Conservation (phyloP, 441 rosid species). For the Erodium trifolium region DNA sequence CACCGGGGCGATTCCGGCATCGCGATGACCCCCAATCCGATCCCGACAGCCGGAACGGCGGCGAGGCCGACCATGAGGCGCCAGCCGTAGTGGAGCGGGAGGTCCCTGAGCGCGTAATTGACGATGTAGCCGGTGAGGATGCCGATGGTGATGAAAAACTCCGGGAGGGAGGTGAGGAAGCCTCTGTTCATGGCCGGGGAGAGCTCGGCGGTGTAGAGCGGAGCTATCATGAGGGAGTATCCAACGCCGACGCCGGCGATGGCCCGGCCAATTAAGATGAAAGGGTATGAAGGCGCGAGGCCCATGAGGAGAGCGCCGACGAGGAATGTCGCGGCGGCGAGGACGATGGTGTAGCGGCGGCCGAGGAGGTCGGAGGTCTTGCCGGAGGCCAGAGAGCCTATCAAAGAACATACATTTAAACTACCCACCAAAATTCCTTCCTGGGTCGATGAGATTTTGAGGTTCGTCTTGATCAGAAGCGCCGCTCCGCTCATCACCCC, state of each 20-base stretch:
- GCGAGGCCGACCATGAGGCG: too few relatives aligned
- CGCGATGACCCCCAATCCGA: too few relatives aligned
- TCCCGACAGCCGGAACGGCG: too few relatives aligned
- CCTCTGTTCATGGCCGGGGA: conserved; percentile 53
- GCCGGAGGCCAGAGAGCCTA: conserved; percentile 54
- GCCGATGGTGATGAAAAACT: conserved; percentile 54
- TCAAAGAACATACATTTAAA: conserved; percentile 44
- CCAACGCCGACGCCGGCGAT: conserved; percentile 65
- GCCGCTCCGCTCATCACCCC: conserved; percentile 40
- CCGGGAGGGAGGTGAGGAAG: conserved; percentile 59
- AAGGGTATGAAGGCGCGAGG: conserved; percentile 40
- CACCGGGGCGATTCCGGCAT: conserved; percentile 39
- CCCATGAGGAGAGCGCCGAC: conserved; percentile 65
- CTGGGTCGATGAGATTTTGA: conserved; percentile 41
- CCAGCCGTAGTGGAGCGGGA: too few relatives aligned
- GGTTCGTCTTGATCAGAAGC: conserved; percentile 33
- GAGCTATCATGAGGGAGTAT: conserved; percentile 60
- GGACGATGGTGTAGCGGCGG: conserved; percentile 43
- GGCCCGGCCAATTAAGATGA: conserved; percentile 54
- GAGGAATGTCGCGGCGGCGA: conserved; percentile 50
- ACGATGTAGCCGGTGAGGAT: conserved; percentile 59
- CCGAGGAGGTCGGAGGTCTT: conserved; percentile 56
- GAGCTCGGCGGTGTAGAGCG: conserved; percentile 52
- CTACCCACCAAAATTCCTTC: conserved; percentile 52
- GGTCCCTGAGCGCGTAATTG: too few relatives aligned